Conservation (phyloP, 1,139 yeast species). For the Geotrichum citri-aurantii region DNA sequence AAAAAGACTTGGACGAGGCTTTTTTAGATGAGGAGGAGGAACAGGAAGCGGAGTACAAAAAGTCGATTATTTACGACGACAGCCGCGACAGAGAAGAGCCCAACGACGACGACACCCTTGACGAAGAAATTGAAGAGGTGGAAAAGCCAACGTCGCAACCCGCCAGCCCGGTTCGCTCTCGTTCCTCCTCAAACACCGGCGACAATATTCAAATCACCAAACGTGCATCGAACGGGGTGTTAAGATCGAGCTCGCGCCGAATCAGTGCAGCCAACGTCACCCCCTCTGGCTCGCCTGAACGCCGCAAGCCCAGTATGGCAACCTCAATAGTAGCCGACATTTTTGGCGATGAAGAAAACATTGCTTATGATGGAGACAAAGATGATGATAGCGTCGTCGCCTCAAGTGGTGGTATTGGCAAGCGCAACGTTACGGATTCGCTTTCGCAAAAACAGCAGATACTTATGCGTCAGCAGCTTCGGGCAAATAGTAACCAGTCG, state of each 20-base stretch:
- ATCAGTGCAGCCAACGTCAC: conserved; percentile 9
- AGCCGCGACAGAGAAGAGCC: neutral
- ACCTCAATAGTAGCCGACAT: neutral
- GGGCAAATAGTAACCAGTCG: conserved; percentile 11
- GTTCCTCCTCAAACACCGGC: neutral
- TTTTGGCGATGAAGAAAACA: conserved; percentile 3
- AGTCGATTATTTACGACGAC: neutral
- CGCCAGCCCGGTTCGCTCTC: neutral
- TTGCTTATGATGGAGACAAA: neutral
- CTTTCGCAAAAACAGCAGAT: conserved; percentile 15
- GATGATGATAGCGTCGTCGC: conserved; percentile 3
- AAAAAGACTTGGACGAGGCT: neutral
- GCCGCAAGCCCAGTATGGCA: conserved; percentile 10
- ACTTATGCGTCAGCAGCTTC: conserved; percentile 6
- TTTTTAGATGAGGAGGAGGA: neutral
- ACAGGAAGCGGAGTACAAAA: neutral
- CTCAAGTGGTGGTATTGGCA: neutral
- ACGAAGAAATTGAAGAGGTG: neutral
- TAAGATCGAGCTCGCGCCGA: conserved; percentile 8
- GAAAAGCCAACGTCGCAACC: neutral
- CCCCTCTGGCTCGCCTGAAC: conserved; percentile 13
- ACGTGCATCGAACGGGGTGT: neutral
- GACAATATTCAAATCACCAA: neutral
- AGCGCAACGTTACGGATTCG: conserved; percentile 12
- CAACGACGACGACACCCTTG: conserved; percentile 1